Conservation (phyloP, 2,329 filamentous ascomycete genomes). For the Diaporthe caulivora region DNA sequence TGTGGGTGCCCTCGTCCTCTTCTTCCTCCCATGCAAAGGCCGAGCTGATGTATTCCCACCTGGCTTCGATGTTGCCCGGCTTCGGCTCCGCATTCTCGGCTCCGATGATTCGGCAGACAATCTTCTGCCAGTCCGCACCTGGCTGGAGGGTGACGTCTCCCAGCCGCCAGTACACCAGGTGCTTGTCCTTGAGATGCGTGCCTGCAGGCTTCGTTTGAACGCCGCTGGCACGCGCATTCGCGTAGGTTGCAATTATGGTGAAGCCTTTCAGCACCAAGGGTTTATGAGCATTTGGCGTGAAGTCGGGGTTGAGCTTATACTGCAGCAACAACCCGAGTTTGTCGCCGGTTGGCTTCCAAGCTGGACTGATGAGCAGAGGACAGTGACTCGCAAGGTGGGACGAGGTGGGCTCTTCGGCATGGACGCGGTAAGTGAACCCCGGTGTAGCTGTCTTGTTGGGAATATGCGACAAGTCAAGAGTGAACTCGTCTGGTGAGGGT, state of each 20-base stretch:
- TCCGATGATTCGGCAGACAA: slow-evolving; percentile 83
- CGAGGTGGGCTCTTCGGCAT: slow-evolving; percentile 68
- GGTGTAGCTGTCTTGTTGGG: slow-evolving; percentile 74
- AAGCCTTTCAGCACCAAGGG: slow-evolving; percentile 75
- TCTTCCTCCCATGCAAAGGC: slow-evolving; percentile 43
- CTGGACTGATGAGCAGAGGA: slow-evolving; percentile 79
- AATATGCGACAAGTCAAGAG: slow-evolving; percentile 79
- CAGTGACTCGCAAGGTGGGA: slow-evolving; percentile 66
- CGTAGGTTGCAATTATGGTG: slow-evolving; percentile 78
- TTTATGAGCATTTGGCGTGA: slow-evolving; percentile 51
- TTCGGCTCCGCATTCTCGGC: slow-evolving; percentile 79
- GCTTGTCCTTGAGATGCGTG: slow-evolving; percentile 83
- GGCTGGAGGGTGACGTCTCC: slow-evolving; percentile 74
- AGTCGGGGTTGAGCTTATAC: slow-evolving; percentile 85
- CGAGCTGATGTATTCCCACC: slow-evolving; percentile 74
- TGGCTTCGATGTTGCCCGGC: slow-evolving; percentile 83
- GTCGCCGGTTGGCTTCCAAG: slow-evolving; percentile 86
- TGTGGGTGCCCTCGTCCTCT: slow-evolving; percentile 55
- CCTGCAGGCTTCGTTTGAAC: slow-evolving; percentile 84
- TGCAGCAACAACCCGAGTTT: slow-evolving; percentile 89
- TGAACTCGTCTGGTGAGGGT: slow-evolving; percentile 79
- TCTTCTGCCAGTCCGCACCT: slow-evolving; percentile 74
- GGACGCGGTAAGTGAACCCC: slow-evolving; percentile 93
- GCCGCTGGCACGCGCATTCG: slow-evolving; percentile 72
- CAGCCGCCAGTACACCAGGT: slow-evolving; percentile 83